Percentiles rank a stretch among this genome's conserved stretches.
phyloP scores from a whole-genome alignment of 2,329 filamentous ascomycete genomes.

The Coniochaeta sp. region DNA sequence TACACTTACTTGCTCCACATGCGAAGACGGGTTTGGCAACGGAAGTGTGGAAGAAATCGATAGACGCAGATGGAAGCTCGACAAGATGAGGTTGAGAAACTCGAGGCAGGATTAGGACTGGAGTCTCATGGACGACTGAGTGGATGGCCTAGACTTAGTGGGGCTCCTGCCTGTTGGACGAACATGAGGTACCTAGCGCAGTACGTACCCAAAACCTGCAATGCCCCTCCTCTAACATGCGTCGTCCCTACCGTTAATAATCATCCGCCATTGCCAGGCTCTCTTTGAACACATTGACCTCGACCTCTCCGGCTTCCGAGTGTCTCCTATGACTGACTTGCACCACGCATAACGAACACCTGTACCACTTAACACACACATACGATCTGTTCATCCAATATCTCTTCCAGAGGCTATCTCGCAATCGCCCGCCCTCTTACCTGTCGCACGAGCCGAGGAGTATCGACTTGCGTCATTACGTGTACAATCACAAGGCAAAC shows the following conservation, averaged over 20 bases:
- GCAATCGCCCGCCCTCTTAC: not conserved
- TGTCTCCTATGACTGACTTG: not conserved
- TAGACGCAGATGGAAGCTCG: not conserved
- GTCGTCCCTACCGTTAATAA: not conserved
- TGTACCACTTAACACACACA: not conserved
- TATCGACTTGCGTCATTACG: not conserved
- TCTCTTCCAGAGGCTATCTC: not conserved
- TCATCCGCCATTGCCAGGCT: not conserved
- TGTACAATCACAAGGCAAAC: not conserved
- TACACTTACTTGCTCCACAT: too few relatives aligned
- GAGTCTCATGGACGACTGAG: not conserved
- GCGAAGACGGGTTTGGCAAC: not conserved
- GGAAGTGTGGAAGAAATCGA: not conserved
- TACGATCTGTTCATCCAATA: not conserved
- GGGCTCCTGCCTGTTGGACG: not conserved
- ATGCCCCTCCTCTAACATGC: not conserved
- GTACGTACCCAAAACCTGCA: not conserved
- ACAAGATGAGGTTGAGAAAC: not conserved
- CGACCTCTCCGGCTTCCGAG: not conserved
- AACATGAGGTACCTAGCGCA: too few relatives aligned
- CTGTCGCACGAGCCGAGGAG: not conserved
- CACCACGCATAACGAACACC: not conserved
- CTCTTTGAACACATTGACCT: not conserved
- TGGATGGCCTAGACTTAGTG: not conserved
- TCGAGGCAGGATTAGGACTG: not conserved